A percentile compares a stretch with the other conserved stretches of the same genome.
These are phyloP conservation scores for Trichoderma sp. DNA, from an alignment of 2,329 filamentous ascomycete species.

Conservation along the genomic window DNA sequence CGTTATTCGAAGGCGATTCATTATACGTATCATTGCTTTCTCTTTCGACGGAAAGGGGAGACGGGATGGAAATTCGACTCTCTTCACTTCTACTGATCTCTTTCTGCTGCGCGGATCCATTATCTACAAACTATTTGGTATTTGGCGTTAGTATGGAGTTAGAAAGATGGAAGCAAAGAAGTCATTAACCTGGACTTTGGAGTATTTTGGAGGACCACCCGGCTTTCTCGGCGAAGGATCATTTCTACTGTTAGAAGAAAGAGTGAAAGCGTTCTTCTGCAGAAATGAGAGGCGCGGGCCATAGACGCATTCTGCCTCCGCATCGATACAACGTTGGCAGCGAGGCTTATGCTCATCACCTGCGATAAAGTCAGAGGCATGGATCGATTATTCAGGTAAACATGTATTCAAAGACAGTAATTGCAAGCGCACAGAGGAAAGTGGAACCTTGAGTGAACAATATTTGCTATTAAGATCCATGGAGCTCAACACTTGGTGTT, in stretches of 20 bases:
- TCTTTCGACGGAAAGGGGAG: neutral
- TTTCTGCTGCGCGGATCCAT: neutral
- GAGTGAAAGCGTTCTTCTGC: neutral
- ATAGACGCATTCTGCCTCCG: neutral
- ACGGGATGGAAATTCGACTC: neutral
- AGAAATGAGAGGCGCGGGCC: neutral
- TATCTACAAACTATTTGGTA: neutral
- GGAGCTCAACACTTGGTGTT: neutral
- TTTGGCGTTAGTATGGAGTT: neutral
- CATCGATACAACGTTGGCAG: neutral
- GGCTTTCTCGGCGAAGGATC: neutral
- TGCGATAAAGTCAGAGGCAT: neutral
- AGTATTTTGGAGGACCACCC: neutral
- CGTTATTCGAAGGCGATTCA: neutral
- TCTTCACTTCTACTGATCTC: neutral
- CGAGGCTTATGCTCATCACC: constrained; percentile 4
- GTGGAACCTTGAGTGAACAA: neutral
- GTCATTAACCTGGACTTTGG: neutral
- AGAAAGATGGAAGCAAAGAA: neutral
- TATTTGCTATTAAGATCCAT: neutral
- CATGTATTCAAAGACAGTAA: neutral
- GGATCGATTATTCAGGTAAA: neutral
- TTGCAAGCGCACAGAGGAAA: neutral
- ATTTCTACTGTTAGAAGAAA: neutral
- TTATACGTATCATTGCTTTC: neutral